Conservation (phyloP, 169 alveolate species). For the Plasmodium blacklocki region DNA sequence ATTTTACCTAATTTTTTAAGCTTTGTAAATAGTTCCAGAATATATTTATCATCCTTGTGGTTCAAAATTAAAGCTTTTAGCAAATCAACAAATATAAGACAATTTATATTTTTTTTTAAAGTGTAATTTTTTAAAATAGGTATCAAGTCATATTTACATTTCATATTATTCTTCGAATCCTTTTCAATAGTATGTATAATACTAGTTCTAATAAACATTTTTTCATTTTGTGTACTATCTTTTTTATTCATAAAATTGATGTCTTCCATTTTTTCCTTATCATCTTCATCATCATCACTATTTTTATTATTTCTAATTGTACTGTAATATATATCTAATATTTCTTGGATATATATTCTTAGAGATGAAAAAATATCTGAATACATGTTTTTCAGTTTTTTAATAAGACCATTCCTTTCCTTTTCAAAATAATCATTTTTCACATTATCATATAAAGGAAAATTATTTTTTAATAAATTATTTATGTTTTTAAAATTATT, state of each 20-base stretch:
- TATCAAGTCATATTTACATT: slow-evolving; percentile 23
- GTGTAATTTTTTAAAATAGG: slow-evolving; percentile 33
- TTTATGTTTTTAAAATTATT: slow-evolving; percentile 27
- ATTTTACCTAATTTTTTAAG: slow-evolving; percentile 49
- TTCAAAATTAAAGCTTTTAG: slow-evolving; percentile 31
- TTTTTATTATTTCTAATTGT: slow-evolving; percentile 3
- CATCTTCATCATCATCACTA: background rate
- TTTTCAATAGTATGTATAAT: background rate
- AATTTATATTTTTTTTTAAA: slow-evolving; percentile 9
- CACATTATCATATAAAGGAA: slow-evolving; percentile 7
- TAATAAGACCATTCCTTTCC: slow-evolving; percentile 10
- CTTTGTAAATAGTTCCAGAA: slow-evolving; percentile 21
- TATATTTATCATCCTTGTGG: slow-evolving; percentile 55
- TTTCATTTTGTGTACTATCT: background rate
- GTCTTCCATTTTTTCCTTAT: background rate
- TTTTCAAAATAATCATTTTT: slow-evolving; percentile 21
- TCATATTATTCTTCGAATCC: background rate
- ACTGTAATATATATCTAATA: slow-evolving; percentile 25
- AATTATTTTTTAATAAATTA: slow-evolving; percentile 22
- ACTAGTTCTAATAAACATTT: background rate
- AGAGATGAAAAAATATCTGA: slow-evolving; percentile 19
- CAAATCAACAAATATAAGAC: slow-evolving; percentile 29
- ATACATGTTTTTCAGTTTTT: slow-evolving; percentile 32
- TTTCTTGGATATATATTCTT: slow-evolving; percentile 32
- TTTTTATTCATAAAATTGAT: background rate